phyloP scores from a whole-genome alignment of 2,329 filamentous ascomycete genomes.

The Corinectria fuckeliana region DNA sequence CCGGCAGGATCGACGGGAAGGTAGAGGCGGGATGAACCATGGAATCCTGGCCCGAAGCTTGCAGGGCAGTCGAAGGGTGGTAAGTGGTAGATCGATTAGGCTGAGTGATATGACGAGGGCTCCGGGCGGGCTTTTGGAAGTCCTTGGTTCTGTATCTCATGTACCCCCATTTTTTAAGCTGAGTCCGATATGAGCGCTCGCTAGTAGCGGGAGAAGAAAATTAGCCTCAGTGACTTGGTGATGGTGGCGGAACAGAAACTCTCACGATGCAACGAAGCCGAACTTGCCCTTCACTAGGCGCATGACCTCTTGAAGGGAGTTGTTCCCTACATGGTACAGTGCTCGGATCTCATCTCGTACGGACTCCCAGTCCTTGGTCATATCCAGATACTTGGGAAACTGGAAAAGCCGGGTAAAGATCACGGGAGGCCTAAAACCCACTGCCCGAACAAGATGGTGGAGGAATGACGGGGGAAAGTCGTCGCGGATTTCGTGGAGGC shows the following conservation, averaged over 20 bases:
- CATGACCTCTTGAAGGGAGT: slow-evolving; percentile 3
- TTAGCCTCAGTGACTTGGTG: neutral
- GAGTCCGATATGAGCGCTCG: neutral
- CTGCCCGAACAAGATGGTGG: neutral
- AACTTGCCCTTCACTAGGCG: slow-evolving; percentile 1
- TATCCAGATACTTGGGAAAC: too few relatives aligned
- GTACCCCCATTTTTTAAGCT: slow-evolving; percentile 3
- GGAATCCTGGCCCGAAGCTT: neutral
- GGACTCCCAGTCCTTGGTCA: slow-evolving; percentile 6
- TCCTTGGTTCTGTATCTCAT: neutral
- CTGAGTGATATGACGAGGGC: neutral
- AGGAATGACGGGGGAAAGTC: neutral
- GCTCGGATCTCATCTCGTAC: neutral
- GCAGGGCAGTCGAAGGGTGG: neutral
- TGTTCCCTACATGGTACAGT: slow-evolving; percentile 2
- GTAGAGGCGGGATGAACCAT: neutral
- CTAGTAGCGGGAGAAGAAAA: neutral
- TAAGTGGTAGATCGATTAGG: neutral
- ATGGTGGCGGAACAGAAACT: neutral
- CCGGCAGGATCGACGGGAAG: neutral
- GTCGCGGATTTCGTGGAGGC: too few relatives aligned
- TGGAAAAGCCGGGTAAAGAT: too few relatives aligned
- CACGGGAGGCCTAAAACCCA: neutral
- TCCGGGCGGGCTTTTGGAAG: neutral
- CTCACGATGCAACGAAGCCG: slow-evolving; percentile 12